Evolutionary conservation across 2,329 filamentous ascomycete genomes (phyloP), one percentile per base, ranked within the genome.

Genomic region (Emmonsiellopsis sp.): DNA sequence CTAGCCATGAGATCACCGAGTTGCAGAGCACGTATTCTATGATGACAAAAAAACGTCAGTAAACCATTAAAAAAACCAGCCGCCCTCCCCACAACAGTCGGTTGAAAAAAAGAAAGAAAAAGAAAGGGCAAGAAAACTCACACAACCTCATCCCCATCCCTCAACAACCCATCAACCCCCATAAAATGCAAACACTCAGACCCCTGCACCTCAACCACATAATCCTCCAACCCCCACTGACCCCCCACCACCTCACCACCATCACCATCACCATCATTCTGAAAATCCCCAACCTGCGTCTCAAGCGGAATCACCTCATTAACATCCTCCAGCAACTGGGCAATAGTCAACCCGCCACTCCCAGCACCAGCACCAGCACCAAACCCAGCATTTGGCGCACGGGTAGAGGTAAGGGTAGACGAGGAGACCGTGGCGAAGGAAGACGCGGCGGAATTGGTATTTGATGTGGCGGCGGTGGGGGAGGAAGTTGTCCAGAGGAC

Each of bases 181-280:
- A 89, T 85, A 63, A 89, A 97, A 71, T 96, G 92, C 54, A 96
- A 72, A 62, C 89, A 93, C 70, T 97, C 92, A 60, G 88, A 96
- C 45, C 80, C 83, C n/a, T 78, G 79, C 3, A 95, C 77, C 69
- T 94, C 87, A 32, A 95, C 88, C 7, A 81, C 81, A 68, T 97
- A 97, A 66, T 96, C 89, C 63, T 96, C 91, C 3, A 95, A 72
- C 0, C 89, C 89, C 89, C 89, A 95, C 55, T 71, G 70, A 26
- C 20, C 20, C 3, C 47, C 68, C 70, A 41, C 57, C 62, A 38
- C 68, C 66, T n/a, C n/a, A 7, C 63, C 43, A 20, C 35, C 30
- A 26, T 49, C 37, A 6, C 34, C 40, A 41, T 40, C 32, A 41
- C 38, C 32, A 20, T 38, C 58, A 43, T 66, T 64, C 40, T 65